Base-by-base conservation (phyloP, 108 stramenopile genomes). In the Nitzschia sp. region DNA sequence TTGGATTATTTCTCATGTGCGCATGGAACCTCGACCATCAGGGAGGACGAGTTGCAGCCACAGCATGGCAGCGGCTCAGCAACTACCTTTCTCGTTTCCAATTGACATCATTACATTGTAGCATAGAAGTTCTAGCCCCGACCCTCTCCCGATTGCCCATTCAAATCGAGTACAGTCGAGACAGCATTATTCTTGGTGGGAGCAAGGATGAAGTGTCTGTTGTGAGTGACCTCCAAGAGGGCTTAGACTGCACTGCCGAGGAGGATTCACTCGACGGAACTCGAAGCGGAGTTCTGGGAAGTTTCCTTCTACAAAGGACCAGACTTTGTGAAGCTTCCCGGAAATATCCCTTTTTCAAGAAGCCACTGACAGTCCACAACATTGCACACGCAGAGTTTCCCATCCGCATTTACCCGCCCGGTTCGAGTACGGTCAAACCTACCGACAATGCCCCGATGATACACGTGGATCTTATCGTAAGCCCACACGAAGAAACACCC, bases 61-160 rank as follows among this genome's bases (percentile, higher is more conserved):
- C 15, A 24, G 86, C 86, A 26, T 94, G 92, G 92, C 81, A 82
- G 12, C 68, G 92, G 48, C 86, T 94, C 21, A 85, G 77, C 29
- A 86, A 81, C 52, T 94, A 94, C 63, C 87, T 94, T 74, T 78
- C 82, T 8, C 53, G 89, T 22, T 91, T 89, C 72, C 88, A 86
- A 62, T 79, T 91, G 20, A 83, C 80, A 64, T 53, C 78, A 15
- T 42, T 94, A 10, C 52, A 75, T 5, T 91, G 87, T 59, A 82
- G 86, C 54, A 65, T 94, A 9, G 88, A 94, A 69, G 88, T 94
- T 10, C 52, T 84, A 55, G 92, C 92, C 8, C 90, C 90, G 38
- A 77, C 82, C 0, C 63, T 94, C 26, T 81, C 77, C 10, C 63
- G 37, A 15, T 48, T 75, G 19, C 92, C 92, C 0, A 44, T 94